Percentiles rank a stretch among this genome's conserved stretches.
Conservation (phyloP, 805 yeast species). For the Candida ortonii region DNA sequence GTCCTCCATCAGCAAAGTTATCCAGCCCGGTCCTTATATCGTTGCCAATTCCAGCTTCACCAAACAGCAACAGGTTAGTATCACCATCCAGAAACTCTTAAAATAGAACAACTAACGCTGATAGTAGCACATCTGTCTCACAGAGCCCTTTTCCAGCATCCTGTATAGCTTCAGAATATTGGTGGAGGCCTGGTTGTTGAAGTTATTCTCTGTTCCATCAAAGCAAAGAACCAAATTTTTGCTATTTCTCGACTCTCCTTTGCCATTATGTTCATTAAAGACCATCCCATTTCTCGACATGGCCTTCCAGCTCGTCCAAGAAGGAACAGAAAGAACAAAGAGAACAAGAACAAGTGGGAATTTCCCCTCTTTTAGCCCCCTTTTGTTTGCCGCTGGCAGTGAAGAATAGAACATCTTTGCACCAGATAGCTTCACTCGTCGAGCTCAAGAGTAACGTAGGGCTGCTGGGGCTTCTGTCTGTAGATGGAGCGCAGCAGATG, state of each 20-base stretch:
- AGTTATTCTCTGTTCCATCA: conserved; percentile 61
- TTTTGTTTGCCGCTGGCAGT: too few species aligned
- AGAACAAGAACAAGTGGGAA: too few species aligned
- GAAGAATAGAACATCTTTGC: too few species aligned
- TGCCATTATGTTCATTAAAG: too few species aligned
- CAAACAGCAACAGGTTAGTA: background rate
- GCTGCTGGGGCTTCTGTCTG: background rate
- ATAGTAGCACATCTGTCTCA: conserved; percentile 54
- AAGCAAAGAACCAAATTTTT: conserved; percentile 55
- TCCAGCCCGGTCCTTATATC: conserved; percentile 40
- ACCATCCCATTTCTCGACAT: too few species aligned
- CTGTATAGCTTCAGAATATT: conserved; percentile 53
- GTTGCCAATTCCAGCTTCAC: conserved; percentile 57
- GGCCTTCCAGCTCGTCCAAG: too few species aligned
- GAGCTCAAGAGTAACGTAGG: conserved; percentile 8
- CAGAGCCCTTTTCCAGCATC: conserved; percentile 45
- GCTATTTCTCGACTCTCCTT: too few species aligned
- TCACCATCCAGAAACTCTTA: too few species aligned
- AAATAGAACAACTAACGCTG: conserved; percentile 50
- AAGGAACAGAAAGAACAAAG: background rate
- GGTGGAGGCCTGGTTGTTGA: conserved; percentile 53
- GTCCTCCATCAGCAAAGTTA: conserved; percentile 23
- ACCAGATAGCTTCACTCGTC: conserved; percentile 5
- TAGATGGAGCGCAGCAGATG: too few species aligned
- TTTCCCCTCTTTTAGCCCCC: too few species aligned